Conservation (phyloP, 2,329 filamentous ascomycete genomes). For the Botrytis squamosa region DNA sequence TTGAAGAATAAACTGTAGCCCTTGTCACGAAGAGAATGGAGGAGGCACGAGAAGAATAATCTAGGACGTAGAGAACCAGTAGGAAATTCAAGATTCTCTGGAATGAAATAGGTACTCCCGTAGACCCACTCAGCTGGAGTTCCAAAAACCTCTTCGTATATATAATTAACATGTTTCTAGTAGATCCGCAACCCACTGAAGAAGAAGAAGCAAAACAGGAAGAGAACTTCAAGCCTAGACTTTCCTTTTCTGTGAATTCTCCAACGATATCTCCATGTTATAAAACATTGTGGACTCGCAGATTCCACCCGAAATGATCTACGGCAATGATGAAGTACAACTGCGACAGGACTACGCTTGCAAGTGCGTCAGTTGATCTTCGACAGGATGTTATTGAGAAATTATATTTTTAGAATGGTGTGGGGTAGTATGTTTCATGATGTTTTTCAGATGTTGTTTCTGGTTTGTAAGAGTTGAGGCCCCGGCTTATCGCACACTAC, state of each 20-base stretch:
- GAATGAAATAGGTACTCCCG: neutral
- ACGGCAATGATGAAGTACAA: neutral
- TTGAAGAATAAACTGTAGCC: fast-evolving
- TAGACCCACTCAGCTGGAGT: neutral
- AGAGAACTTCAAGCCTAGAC: neutral
- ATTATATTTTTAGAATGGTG: neutral
- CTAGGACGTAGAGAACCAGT: neutral
- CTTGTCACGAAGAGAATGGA: neutral
- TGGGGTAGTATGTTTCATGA: neutral
- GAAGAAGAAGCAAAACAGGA: neutral
- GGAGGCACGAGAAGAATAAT: neutral
- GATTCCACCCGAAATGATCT: too few species aligned
- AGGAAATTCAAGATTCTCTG: neutral
- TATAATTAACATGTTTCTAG: neutral
- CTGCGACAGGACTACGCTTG: neutral
- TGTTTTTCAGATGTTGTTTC: neutral
- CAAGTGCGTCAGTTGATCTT: neutral
- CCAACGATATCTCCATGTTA: neutral
- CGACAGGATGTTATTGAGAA: neutral
- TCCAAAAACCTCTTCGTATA: neutral
- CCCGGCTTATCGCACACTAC: too few species aligned
- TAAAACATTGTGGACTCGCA: neutral
- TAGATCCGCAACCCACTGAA: neutral
- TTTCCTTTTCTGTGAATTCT: neutral
- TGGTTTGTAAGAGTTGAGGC: neutral